Percentiles rank a stretch among this genome's conserved stretches.
These are phyloP conservation scores for Sextonia rubra DNA, from an alignment of 164 flowering plant genomes.

Conservation along the genomic window DNA sequence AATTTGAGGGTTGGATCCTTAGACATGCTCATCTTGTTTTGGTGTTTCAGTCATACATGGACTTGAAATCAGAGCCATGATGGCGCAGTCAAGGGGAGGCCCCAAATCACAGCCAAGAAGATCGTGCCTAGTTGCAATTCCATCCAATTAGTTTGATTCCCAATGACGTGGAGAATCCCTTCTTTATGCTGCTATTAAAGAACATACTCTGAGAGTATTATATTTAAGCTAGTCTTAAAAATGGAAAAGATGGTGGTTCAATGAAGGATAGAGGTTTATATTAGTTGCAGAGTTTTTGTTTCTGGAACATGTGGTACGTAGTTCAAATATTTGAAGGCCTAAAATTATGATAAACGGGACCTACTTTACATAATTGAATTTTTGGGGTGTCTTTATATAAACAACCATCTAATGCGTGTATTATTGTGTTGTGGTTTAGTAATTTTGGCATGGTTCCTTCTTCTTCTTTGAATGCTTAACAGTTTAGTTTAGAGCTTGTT, in stretches of 20 bases:
- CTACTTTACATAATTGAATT: background rate
- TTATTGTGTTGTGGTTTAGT: no score
- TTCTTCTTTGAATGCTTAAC: no score
- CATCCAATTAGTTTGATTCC: background rate
- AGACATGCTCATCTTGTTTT: background rate
- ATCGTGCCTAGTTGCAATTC: slow-evolving; percentile 17
- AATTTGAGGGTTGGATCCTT: background rate
- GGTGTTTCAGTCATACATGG: slow-evolving; percentile 55
- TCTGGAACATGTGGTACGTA: background rate
- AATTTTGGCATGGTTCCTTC: no score
- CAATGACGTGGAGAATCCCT: background rate
- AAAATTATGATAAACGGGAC: background rate
- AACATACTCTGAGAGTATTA: background rate
- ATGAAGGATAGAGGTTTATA: background rate
- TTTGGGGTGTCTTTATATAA: background rate
- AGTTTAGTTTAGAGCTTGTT: no score
- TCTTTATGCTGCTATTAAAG: background rate
- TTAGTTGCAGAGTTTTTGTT: background rate
- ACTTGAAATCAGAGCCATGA: slow-evolving; percentile 83
- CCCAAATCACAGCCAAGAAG: slow-evolving; percentile 47
- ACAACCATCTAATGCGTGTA: background rate
- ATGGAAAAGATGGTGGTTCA: background rate
- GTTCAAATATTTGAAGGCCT: background rate
- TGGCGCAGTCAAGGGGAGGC: slow-evolving; percentile 75
- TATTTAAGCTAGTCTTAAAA: background rate